These are phyloP conservation scores for Mucor circinelloides DNA, from an alignment of 371 early-diverging fungal species.

Conservation along the genomic window DNA sequence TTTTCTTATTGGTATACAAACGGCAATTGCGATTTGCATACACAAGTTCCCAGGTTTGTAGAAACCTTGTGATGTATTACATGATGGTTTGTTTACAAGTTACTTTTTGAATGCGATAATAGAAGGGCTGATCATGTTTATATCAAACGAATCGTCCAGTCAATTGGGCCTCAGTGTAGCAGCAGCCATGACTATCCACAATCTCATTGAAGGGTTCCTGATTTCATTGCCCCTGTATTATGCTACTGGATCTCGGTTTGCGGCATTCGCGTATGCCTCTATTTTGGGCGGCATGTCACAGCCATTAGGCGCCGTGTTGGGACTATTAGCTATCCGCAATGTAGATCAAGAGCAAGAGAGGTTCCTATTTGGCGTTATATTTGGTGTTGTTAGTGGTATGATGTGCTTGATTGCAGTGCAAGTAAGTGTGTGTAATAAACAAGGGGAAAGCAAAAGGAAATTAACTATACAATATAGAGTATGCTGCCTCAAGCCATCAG, in stretches of 20 bases:
- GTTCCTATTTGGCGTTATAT: slow-evolving; percentile 51
- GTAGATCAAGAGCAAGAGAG: slow-evolving; percentile 46
- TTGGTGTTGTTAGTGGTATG: slow-evolving; percentile 70
- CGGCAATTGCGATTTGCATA: slow-evolving; percentile 69
- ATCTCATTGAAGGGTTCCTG: slow-evolving; percentile 80
- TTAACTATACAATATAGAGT: slow-evolving; percentile 22
- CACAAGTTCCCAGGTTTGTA: slow-evolving; percentile 70
- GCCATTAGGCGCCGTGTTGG: slow-evolving; percentile 65
- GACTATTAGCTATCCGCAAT: slow-evolving; percentile 47
- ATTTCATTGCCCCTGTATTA: slow-evolving; percentile 76
- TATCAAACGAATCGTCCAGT: slow-evolving; percentile 66
- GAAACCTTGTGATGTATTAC: slow-evolving; percentile 4
- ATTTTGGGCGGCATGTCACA: slow-evolving; percentile 71
- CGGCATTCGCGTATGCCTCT: slow-evolving; percentile 67
- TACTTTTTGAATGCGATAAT: background rate
- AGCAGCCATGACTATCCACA: slow-evolving; percentile 77
- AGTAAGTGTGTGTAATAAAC: slow-evolving; percentile 15
- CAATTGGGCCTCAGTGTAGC: slow-evolving; percentile 73
- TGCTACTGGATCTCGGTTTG: slow-evolving; percentile 59
- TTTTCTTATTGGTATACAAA: slow-evolving; percentile 62
- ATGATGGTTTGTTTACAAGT: background rate
- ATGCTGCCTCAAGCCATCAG: slow-evolving; percentile 59
- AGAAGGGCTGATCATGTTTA: slow-evolving; percentile 81
- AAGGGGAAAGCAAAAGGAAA: slow-evolving; percentile 4
- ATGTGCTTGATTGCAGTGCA: slow-evolving; percentile 63